These are phyloP conservation scores for Combretum micranthum DNA, from an alignment of 345 rosid genomes.

Conservation along the genomic window DNA sequence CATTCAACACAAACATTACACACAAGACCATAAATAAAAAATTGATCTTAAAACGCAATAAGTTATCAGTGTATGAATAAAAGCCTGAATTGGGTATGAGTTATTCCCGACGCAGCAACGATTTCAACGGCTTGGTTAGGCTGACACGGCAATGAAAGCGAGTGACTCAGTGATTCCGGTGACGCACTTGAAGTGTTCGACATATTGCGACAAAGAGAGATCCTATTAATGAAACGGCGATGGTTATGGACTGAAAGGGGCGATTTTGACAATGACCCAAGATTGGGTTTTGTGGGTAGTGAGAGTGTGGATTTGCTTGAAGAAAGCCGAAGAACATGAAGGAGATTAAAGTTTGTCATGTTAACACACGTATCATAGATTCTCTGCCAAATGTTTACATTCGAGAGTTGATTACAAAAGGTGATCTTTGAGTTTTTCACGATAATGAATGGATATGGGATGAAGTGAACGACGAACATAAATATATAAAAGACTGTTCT, in stretches of 20 bases:
- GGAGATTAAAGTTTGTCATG: too few relatives aligned
- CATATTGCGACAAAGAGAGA: slow-evolving; percentile 26
- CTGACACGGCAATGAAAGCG: slow-evolving; percentile 45
- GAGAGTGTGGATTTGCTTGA: slow-evolving; percentile 2
- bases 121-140: slow-evolving; percentile 49
- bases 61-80: neutral
- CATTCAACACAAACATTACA: neutral
- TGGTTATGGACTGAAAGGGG: slow-evolving; percentile 2
- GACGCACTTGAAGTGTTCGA: slow-evolving; percentile 12
- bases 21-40: neutral
- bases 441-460: too few relatives aligned
- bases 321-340: too few relatives aligned
- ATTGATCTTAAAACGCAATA: too few relatives aligned
- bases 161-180: slow-evolving; percentile 21
- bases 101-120: slow-evolving; percentile 53
- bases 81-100: slow-evolving; percentile 62
- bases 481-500: too few relatives aligned
- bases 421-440: too few relatives aligned
- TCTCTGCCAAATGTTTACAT: too few relatives aligned
- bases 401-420: too few relatives aligned
- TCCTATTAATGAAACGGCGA: neutral
- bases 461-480: too few relatives aligned
- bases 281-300: slow-evolving; percentile 18
- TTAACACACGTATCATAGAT: too few relatives aligned
- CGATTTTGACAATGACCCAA: slow-evolving; percentile 13